These are phyloP conservation scores for Acacia crassicarpa DNA, from an alignment of 306 rosid species.

Conservation along the genomic window DNA sequence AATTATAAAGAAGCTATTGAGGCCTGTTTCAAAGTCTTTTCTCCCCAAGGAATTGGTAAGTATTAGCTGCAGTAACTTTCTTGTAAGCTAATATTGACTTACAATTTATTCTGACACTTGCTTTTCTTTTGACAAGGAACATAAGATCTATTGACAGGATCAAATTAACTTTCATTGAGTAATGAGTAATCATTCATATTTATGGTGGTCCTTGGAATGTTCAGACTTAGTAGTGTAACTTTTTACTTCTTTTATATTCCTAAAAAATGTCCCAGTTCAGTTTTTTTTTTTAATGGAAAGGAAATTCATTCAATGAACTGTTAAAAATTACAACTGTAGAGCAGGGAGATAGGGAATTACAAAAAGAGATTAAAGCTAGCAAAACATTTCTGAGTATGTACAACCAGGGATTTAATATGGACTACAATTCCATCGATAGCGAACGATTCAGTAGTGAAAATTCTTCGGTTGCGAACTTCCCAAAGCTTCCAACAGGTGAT, in stretches of 20 bases:
- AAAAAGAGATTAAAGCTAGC: too few species aligned
- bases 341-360: too few species aligned
- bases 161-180: not conserved
- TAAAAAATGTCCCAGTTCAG: not conserved
- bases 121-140: conserved; percentile 26
- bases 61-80: conserved; percentile 14
- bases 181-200: not conserved
- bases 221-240: not conserved
- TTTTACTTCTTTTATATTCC: not conserved
- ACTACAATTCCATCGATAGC: too few species aligned
- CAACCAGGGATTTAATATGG: too few species aligned
- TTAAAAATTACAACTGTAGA: too few species aligned
- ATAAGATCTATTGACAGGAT: not conserved
- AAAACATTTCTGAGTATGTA: too few species aligned
- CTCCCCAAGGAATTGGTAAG: conserved; percentile 92
- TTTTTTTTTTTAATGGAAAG: too few species aligned
- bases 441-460: too few species aligned
- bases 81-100: conserved; percentile 22
- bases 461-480: too few species aligned
- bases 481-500: too few species aligned
- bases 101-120: conserved; percentile 10
- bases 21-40: conserved; percentile 88
- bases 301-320: too few species aligned
- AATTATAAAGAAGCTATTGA: conserved; percentile 95
- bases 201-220: not conserved